Percentiles rank a stretch among this genome's conserved stretches.
Conservation (phyloP, 2,329 filamentous ascomycete species). For the Reticulascus tulasneorum region DNA sequence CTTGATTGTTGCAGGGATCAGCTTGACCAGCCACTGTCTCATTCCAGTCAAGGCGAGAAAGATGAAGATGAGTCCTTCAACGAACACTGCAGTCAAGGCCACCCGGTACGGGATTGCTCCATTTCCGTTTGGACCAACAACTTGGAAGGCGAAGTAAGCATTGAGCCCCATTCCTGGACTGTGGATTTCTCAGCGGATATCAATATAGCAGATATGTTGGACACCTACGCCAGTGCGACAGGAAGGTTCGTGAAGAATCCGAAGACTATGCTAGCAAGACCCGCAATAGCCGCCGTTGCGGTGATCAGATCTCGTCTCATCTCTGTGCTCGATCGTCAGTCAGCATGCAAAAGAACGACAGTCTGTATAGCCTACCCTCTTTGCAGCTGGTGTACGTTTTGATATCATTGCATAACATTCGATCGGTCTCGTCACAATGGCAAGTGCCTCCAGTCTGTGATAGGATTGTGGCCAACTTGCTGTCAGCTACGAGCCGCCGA, state of each 20-base stretch:
- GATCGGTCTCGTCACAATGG: conserved; percentile 49
- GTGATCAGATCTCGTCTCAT: conserved; percentile 77
- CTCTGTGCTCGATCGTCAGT: conserved; percentile 36
- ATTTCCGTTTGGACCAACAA: conserved; percentile 56
- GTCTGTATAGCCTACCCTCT: conserved; percentile 31
- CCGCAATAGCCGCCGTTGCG: conserved; percentile 75
- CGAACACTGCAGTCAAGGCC: conserved; percentile 60
- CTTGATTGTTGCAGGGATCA: conserved; percentile 62
- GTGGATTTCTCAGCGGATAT: conserved; percentile 7
- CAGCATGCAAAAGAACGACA: conserved; percentile 1
- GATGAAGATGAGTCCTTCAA: conserved; percentile 62
- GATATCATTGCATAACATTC: conserved; percentile 45
- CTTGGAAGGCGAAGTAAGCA: conserved; percentile 65
- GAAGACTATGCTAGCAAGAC: conserved; percentile 71
- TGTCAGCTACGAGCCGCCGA: background rate
- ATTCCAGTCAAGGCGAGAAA: conserved; percentile 63
- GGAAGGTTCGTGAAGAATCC: conserved; percentile 80
- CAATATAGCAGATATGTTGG: background rate
- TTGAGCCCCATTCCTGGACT: conserved; percentile 67
- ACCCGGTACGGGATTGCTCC: conserved; percentile 55
- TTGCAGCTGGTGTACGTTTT: conserved; percentile 41
- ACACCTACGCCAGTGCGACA: conserved; percentile 66
- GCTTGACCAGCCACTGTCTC: conserved; percentile 67
- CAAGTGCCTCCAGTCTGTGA: conserved; percentile 76
- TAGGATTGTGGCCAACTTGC: conserved; percentile 64